A percentile compares a stretch with the other conserved stretches of the same genome.
phyloP scores from a whole-genome alignment of 1,139 yeast species.

The Meyerozyma carpophila region DNA sequence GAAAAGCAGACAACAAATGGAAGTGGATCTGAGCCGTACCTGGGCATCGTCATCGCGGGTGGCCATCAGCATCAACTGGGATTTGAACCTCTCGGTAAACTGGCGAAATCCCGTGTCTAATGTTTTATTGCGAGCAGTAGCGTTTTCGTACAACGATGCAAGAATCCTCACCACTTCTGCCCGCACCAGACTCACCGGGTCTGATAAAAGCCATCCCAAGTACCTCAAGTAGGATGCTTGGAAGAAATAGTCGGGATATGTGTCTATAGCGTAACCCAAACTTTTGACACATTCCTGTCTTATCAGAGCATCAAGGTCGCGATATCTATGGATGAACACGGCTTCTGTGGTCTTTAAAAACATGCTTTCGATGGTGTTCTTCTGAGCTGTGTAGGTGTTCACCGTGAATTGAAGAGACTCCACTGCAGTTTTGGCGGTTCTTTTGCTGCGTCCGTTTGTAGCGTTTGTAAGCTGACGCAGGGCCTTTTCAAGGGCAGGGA shows the following conservation, averaged over 20 bases:
- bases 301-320: conserved; percentile 72
- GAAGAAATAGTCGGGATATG: conserved; percentile 65
- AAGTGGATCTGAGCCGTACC: conserved; percentile 49
- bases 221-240: conserved; percentile 68
- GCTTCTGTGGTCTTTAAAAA: conserved; percentile 63
- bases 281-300: conserved; percentile 62
- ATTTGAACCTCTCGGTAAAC: conserved; percentile 66
- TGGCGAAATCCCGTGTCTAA: conserved; percentile 50
- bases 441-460: conserved; percentile 8
- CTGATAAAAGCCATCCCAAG: conserved; percentile 82
- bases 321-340: conserved; percentile 70
- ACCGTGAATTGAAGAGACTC: conserved; percentile 44
- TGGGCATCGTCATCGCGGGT: conserved; percentile 28
- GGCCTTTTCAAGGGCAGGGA: conserved; percentile 36
- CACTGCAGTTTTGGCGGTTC: conserved; percentile 23
- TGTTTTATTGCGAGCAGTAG: conserved; percentile 11
- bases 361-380: conserved; percentile 47
- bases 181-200: conserved; percentile 57
- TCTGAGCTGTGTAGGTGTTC: conserved; percentile 45
- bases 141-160: conserved; percentile 40
- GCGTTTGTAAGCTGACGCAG: conserved; percentile 35
- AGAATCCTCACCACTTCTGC: conserved; percentile 58
- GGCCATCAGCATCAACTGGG: conserved; percentile 58
- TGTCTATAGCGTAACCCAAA: conserved; percentile 65
- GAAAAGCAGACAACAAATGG: conserved; percentile 51